Base-by-base conservation (phyloP, 2,329 filamentous ascomycete genomes). In the Beauveria caledonica region DNA sequence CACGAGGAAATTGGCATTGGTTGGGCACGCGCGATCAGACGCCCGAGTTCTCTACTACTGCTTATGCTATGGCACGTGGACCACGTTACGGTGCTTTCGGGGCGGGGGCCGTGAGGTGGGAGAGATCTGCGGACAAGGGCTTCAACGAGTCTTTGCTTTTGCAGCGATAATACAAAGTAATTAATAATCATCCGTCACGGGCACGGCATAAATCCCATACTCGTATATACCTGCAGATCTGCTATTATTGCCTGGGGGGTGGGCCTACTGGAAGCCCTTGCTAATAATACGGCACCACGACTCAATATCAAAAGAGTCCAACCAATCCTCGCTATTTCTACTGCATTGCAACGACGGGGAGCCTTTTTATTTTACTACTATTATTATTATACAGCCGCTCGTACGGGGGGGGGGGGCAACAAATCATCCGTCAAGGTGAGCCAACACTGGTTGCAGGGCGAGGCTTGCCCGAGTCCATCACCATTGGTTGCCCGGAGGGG, bases 361-460 rank as follows among this genome's bases (percentile, higher is more conserved):
- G 33, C 33, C 4, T 5, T 33, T 50, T 19, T 17, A 19, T 49
- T 27, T 6, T 29, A 48, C 9, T 9, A n/a, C 23, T 19, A 33
- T n/a, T 23, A n/a, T n/a, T n/a, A n/a, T n/a, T 19, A 13, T 3
- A 44, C 21, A 48, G 6, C 27, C 19, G 19, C 42, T 45, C 44
- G 54, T 39, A 48, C 44, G 15, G 50, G 53, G 42, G 53, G 53
- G 53, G 46, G n/a, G 11, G 13, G 5, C 8, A 1, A 49, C 49
- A 17, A 58, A 49, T 58, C 44, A 57, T 57, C 54, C 17, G n/a
- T 27, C 53, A 56, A 56, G 19, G 33, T 50, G 15, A 29, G 55
- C 15, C 13, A 36, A 13, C n/a, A 15, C 19, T n/a, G 13, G 13
- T 15, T 15, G 19, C n/a, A 23, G 52, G 10, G 25, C n/a, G 8